Percentiles rank a stretch among this genome's conserved stretches.
Evolutionary conservation across 768 basidiomycete genomes (phyloP).

Genomic region (Steccherinum ochraceum): DNA sequence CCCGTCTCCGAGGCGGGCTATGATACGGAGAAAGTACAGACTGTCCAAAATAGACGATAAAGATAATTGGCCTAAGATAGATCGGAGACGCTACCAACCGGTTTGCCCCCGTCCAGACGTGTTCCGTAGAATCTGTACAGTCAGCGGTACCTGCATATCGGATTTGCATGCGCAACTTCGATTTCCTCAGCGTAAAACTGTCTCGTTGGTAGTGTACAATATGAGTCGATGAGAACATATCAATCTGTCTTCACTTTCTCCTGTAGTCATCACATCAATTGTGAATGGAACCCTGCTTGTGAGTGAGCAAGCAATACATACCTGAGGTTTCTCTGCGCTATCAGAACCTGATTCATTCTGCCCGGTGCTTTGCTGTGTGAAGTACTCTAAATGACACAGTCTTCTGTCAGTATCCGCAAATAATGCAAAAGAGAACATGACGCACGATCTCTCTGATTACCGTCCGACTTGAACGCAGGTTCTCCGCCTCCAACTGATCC

Average conservation of each 20-base stretch:
- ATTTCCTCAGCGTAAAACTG: too few species aligned
- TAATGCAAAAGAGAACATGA: not conserved
- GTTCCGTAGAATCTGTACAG: too few species aligned
- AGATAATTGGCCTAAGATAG: too few species aligned
- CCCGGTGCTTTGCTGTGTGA: not conserved
- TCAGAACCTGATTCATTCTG: not conserved
- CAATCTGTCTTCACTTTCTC: not conserved
- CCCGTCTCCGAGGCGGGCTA: too few species aligned
- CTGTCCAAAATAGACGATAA: too few species aligned
- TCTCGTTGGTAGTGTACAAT: too few species aligned
- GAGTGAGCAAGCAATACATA: not conserved
- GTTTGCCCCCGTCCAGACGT: too few species aligned
- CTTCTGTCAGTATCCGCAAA: not conserved
- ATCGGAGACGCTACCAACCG: too few species aligned
- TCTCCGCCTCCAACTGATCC: slow-evolving; percentile 31
- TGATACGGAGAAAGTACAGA: too few species aligned
- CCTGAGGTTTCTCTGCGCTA: not conserved
- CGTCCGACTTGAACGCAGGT: slow-evolving; percentile 31
- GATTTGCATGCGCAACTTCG: too few species aligned
- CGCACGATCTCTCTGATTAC: slow-evolving; percentile 40
- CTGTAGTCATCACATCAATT: not conserved
- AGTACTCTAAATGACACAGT: not conserved
- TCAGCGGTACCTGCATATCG: too few species aligned
- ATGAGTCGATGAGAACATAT: too few species aligned
- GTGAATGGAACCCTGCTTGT: not conserved